Base-by-base conservation (phyloP, 2,329 filamentous ascomycete species). In the Aspergillus sergii region DNA sequence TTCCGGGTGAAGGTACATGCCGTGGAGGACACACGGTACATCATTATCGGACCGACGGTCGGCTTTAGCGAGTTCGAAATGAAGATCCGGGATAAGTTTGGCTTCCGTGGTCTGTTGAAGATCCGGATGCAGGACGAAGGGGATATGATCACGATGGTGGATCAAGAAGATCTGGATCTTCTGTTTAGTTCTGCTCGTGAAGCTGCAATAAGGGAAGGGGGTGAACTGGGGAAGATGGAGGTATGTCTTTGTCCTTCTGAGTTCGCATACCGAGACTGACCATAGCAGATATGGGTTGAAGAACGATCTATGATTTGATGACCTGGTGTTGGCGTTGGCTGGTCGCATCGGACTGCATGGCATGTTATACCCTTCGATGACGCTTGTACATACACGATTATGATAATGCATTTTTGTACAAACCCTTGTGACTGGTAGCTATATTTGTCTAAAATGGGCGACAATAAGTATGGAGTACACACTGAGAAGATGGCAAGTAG, bases 61-160 rank as follows among this genome's bases (percentile, higher is more conserved):
- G 88, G 90, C 64, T 97, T 93, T 76, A 82, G 85, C 7, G 91
- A 94, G 63, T 88, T 99, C 51, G 88, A 90, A 46, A 88, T 90
- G 65, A 89, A 89, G 64, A 91, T 99, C 63, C 86, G 90, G 54
- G 90, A 93, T 66, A 99, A 99, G 80, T 97, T 98, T 73, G 89
- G 86, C 16, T 83, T 97, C 66, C 73, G 71, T 39, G 71, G 72
- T 61, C 83, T 86, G 60, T 82, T 89, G 65, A 87, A 88, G 62
- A 94, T 97, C 82, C 96, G 94, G 84, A 90, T 97, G 79, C 95
- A 95, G 83, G 95, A 98, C 70, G 84, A 90, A 60, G 91, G 91
- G 3, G 94, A 98, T 73, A 94, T 97, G 91, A 96, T 99, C 73
- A 97, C 94, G 36, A 90, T 99, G 87, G 93, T 91, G 34, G 95